Base-by-base conservation (phyloP, 306 rosid genomes). In the Rosa rugosa region DNA sequence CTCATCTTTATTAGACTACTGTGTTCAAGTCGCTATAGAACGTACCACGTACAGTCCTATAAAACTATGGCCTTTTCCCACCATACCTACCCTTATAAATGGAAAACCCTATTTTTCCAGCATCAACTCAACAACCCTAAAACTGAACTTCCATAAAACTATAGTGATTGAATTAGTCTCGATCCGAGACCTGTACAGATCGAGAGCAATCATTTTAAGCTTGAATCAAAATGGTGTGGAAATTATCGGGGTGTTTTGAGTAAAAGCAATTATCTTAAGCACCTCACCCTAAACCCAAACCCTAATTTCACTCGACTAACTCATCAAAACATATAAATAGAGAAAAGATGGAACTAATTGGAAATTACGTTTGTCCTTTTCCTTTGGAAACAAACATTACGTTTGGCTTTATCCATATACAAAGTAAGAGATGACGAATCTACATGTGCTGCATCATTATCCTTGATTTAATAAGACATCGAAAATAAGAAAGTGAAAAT, bases 391-490 rank as follows among this genome's bases (percentile, higher is more conserved):
- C 69, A 64, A 1, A 34, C 69, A 34, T 34, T 64, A 38, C 44
- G 69, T 64, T 64, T 64, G 69, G 69, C 69, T 64, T 77, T 53
- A 83, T 47, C 46, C 54, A 51, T 18, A 75, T 60, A 79, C 50
- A 25, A 51, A 49, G 49, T 12, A 65, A 73, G 50, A 54, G 40
- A 51, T 31, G 82, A 67, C 59, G 38, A 69, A 69, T 62, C 34
- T 46, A 16, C 23, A 66, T 66, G 49, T 66, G 71, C 25, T 66
- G 69, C 44, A 66, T 20, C 72, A 75, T 60, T 76, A 81, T 69
- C 31, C 54, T 71, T 77, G 81, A 79, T 76, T 74, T 80, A 83
- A 72, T 78, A 74, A 80, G 56, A 45, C 31, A 71, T 5, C 27
- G 38, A 75, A 44, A 60, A 22, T 20, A 18, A 4, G 46, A 14